phyloP scores from a whole-genome alignment of 306 rosid species.

The Prunus armeniaca region DNA sequence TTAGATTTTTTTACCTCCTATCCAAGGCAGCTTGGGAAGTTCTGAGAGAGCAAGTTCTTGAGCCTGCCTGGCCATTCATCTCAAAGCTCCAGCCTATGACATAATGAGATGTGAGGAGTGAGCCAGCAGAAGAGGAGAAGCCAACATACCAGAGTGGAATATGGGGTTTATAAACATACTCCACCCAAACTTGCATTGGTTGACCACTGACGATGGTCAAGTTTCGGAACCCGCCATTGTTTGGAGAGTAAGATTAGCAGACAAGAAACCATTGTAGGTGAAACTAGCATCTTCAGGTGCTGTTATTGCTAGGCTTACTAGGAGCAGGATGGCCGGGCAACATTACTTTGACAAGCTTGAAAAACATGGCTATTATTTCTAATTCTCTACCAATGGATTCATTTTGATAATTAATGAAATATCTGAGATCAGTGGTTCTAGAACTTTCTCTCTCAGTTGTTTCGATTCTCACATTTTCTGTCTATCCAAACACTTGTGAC shows the following conservation, averaged over 20 bases:
- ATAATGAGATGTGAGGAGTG: not conserved
- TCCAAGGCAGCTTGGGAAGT: not conserved
- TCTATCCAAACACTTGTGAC: too few species aligned
- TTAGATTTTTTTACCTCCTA: not conserved
- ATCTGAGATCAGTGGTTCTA: too few species aligned
- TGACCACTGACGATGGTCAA: conserved; percentile 1
- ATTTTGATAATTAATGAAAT: too few species aligned
- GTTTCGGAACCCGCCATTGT: not conserved
- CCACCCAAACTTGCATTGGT: conserved; percentile 46
- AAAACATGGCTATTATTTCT: too few species aligned
- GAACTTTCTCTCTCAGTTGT: too few species aligned
- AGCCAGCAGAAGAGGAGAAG: too few species aligned
- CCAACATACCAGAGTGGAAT: not conserved
- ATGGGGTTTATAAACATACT: conserved; percentile 22
- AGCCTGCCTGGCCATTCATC: conserved; percentile 12
- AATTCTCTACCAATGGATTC: too few species aligned
- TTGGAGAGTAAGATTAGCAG: not conserved
- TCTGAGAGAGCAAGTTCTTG: not conserved
- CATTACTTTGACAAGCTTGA: too few species aligned
- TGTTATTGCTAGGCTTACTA: not conserved
- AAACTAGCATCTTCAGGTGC: not conserved
- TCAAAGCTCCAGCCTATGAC: conserved; percentile 22
- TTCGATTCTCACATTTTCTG: not conserved
- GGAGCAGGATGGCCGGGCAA: not conserved
- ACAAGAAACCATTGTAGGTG: not conserved